Evolutionary conservation across 352 stramenopile genomes (phyloP).

Genomic region (Phytophthora brassicae): DNA sequence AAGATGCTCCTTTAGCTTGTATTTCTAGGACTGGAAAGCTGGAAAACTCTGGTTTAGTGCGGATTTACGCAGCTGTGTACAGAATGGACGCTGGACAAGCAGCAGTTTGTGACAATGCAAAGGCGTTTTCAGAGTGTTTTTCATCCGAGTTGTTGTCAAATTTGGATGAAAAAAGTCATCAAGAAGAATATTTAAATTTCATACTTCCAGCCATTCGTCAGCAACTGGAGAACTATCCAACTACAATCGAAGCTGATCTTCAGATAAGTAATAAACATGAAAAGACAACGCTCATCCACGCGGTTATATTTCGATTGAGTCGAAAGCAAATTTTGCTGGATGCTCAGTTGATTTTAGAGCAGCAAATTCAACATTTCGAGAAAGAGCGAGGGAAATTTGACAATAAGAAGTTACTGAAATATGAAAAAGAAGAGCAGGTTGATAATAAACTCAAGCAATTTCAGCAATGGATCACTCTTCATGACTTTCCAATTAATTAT

Average conservation of each 20-base stretch:
- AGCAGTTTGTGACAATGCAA: slow-evolving; percentile 26
- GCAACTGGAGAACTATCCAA: slow-evolving; percentile 40
- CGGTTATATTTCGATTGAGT: slow-evolving; percentile 49
- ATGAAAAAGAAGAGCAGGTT: background rate
- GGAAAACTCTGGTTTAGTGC: slow-evolving; percentile 29
- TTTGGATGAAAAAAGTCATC: slow-evolving; percentile 3
- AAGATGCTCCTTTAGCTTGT: slow-evolving; percentile 32
- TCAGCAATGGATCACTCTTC: slow-evolving; percentile 43
- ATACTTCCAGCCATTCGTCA: slow-evolving; percentile 7
- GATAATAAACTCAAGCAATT: slow-evolving; percentile 37
- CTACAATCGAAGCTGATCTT: slow-evolving; percentile 43
- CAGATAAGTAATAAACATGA: background rate
- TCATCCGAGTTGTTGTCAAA: slow-evolving; percentile 18
- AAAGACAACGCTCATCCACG: slow-evolving; percentile 15
- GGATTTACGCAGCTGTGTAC: slow-evolving; percentile 36
- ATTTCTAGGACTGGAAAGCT: slow-evolving; percentile 37
- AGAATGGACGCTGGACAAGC: slow-evolving; percentile 21
- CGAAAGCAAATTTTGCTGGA: slow-evolving; percentile 55
- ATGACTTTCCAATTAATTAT: slow-evolving; percentile 50
- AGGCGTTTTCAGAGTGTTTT: slow-evolving; percentile 41
- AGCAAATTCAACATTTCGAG: background rate
- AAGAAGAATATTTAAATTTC: slow-evolving; percentile 10
- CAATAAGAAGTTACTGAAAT: background rate
- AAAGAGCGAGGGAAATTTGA: background rate
- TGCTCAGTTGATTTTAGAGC: slow-evolving; percentile 17